phyloP scores from a whole-genome alignment of 305 asterid genomes.

The Fraxinus velutina region DNA sequence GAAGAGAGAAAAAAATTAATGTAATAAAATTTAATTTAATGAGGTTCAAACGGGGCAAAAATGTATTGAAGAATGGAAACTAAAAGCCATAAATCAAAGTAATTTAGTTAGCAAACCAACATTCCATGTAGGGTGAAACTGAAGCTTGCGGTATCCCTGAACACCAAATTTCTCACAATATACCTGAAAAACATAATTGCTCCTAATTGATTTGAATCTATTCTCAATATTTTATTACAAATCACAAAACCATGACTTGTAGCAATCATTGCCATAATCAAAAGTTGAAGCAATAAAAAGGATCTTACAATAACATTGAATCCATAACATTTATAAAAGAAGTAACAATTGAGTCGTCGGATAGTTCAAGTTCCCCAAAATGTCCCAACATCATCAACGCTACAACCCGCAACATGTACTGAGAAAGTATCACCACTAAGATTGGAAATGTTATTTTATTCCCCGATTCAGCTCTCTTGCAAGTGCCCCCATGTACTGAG shows the following conservation, averaged over 20 bases:
- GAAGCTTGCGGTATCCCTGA: background rate
- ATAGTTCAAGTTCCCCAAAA: constrained; percentile 31
- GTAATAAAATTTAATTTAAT: too few species aligned
- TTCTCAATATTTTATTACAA: background rate
- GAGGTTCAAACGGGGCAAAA: too few species aligned
- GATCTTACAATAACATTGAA: background rate
- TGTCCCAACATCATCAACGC: constrained; percentile 49
- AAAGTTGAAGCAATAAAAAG: too few species aligned
- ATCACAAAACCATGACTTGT: background rate
- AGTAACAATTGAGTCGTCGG: constrained; percentile 42
- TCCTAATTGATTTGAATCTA: background rate
- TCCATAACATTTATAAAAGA: constrained; percentile 43
- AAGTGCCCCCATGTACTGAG: background rate
- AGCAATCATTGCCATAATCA: background rate
- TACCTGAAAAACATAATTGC: background rate
- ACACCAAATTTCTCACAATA: background rate
- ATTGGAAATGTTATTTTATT: constrained; percentile 22
- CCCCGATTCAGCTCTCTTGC: background rate
- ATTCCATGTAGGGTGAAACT: too few species aligned
- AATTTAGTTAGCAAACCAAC: background rate
- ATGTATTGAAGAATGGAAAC: background rate
- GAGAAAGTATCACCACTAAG: constrained; percentile 24
- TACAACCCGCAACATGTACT: constrained; percentile 22
- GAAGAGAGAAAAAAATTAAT: too few species aligned
- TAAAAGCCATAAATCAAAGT: background rate